Evolutionary conservation across 768 basidiomycete genomes (phyloP).

Genomic region (Boletus rubroflammeus): DNA sequence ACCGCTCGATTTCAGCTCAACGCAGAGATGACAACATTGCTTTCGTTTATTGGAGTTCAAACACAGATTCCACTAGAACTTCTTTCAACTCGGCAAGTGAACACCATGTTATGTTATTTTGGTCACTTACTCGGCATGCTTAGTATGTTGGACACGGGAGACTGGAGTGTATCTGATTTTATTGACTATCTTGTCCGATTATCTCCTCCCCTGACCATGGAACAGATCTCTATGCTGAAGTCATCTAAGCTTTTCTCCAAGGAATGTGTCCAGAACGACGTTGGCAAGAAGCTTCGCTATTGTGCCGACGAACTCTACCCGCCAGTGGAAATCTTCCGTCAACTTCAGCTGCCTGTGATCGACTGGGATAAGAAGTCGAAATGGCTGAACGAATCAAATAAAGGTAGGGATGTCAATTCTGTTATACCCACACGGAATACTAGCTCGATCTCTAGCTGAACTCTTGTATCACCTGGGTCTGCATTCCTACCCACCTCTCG

Average conservation of each 20-base stretch:
- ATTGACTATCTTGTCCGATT: not conserved
- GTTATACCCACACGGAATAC: not conserved
- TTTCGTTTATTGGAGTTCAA: not conserved
- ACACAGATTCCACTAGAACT: not conserved
- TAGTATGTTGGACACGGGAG: constrained; percentile 5
- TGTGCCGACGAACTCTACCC: constrained; percentile 78
- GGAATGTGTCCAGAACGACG: constrained; percentile 34
- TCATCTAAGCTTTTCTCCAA: constrained; percentile 43
- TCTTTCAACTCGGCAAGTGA: not conserved
- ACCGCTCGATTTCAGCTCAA: too few relatives aligned
- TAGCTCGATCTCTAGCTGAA: not conserved
- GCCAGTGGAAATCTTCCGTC: constrained; percentile 63
- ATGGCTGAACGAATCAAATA: constrained; percentile 75
- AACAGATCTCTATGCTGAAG: not conserved
- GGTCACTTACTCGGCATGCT: not conserved
- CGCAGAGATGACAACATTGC: not conserved
- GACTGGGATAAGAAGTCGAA: constrained; percentile 74
- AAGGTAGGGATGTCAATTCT: constrained; percentile 49
- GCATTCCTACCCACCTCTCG: constrained; percentile 58
- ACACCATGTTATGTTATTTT: not conserved
- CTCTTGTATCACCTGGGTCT: constrained; percentile 70
- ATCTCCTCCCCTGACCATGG: not conserved
- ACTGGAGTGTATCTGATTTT: not conserved
- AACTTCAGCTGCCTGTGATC: constrained; percentile 70
- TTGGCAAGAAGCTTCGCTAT: constrained; percentile 39